Conservation (phyloP, 2,329 filamentous ascomycete genomes). For the Coniochaeta sp. region DNA sequence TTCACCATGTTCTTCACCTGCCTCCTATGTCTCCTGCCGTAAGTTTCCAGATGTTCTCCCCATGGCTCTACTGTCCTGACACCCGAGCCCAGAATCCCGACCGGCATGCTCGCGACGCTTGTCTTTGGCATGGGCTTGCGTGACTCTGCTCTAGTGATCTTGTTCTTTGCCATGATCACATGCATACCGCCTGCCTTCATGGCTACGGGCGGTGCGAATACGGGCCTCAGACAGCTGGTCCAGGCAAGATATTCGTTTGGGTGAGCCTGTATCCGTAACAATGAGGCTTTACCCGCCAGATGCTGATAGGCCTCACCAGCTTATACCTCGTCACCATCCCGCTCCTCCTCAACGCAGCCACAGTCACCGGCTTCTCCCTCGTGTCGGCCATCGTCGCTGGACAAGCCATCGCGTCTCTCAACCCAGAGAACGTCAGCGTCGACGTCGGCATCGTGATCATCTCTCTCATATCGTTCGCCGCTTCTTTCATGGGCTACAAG, state of each 20-base stretch:
- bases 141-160: slow-evolving; percentile 47
- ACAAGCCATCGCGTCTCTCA: slow-evolving; percentile 41
- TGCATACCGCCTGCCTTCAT: slow-evolving; percentile 47
- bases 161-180: slow-evolving; percentile 51
- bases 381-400: slow-evolving; percentile 50
- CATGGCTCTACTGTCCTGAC: not conserved
- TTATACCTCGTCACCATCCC: slow-evolving; percentile 43
- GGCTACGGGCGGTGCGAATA: slow-evolving; percentile 45
- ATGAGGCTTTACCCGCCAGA: not conserved
- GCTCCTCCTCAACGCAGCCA: slow-evolving; percentile 47
- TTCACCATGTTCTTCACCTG: slow-evolving; percentile 56
- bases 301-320: slow-evolving; percentile 14
- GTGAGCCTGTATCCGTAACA: slow-evolving; percentile 18
- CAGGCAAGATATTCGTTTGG: slow-evolving; percentile 56
- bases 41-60: slow-evolving; percentile 18
- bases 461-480: slow-evolving; percentile 41
- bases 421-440: slow-evolving; percentile 36
- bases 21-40: slow-evolving; percentile 51
- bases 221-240: slow-evolving; percentile 52
- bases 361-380: slow-evolving; percentile 50
- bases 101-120: slow-evolving; percentile 50
- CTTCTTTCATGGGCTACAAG: slow-evolving; percentile 48
- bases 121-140: slow-evolving; percentile 46
- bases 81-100: slow-evolving; percentile 40
- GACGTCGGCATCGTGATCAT: slow-evolving; percentile 51